A percentile compares a stretch with the other conserved stretches of the same genome.
phyloP scores from a whole-genome alignment of 352 stramenopile genomes.

The Phytophthora brassicae region DNA sequence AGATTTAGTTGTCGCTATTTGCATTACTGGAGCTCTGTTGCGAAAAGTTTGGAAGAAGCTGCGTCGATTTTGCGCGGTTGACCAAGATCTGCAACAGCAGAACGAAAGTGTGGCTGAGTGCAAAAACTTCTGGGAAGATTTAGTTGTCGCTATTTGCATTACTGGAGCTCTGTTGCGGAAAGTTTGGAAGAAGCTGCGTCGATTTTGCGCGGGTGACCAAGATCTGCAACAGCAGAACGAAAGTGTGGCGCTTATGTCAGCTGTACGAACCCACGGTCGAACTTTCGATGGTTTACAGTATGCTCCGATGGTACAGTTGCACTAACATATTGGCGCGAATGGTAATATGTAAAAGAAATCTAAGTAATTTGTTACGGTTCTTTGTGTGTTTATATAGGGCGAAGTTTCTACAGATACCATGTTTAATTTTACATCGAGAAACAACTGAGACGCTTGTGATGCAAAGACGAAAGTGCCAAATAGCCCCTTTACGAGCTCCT shows the following conservation, averaged over 20 bases:
- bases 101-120: constrained; percentile 52
- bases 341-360: too few relatives aligned
- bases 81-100: constrained; percentile 33
- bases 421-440: too few relatives aligned
- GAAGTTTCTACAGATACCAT: too few relatives aligned
- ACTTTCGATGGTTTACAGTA: constrained; percentile 35
- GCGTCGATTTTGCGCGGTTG: constrained; percentile 32
- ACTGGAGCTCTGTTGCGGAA: constrained; percentile 15
- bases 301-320: constrained; percentile 45
- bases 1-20: constrained; percentile 38
- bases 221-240: constrained; percentile 41
- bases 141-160: constrained; percentile 35
- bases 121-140: constrained; percentile 57
- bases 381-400: too few relatives aligned
- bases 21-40: constrained; percentile 19
- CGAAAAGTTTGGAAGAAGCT: constrained; percentile 34
- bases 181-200: constrained; percentile 36
- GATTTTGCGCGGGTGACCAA: constrained; percentile 33
- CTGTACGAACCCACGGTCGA: constrained; percentile 53
- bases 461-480: too few relatives aligned
- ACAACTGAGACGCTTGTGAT: too few relatives aligned
- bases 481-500: too few relatives aligned
- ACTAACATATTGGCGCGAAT: not conserved
- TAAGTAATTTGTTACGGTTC: too few relatives aligned
- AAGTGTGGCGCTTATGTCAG: constrained; percentile 44